Base-by-base conservation (phyloP, 78 protist species). In the Pigoraptor vietnamica region DNA sequence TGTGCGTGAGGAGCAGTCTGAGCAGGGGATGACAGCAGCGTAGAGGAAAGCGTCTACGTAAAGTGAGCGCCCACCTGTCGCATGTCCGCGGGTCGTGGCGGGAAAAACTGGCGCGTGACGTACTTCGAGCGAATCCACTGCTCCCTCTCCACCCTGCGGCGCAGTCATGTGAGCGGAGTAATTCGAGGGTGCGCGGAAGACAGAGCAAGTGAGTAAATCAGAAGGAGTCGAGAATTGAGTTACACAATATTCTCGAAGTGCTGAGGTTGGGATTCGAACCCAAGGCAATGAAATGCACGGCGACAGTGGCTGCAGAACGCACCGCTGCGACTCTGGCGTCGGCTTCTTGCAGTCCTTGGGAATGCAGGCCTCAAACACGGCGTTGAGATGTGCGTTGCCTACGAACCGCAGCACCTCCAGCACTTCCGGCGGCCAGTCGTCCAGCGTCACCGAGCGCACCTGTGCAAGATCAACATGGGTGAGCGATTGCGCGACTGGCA, bases 381-480 rank as follows among this genome's bases (percentile, higher is more conserved):
- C 32, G 84, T 79, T 79, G 32, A 25, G 32, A 79, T 25, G 23
- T 2, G 84, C 32, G n/a, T 79, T 79, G 84, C 84, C 84, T 2
- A 79, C 32, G n/a, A 25, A 14, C n/a, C 34, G 21, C 84, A 79
- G 21, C 9, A 79, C 84, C 87, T 33, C 48, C 34, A 92, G 39
- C 40, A 55, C 29, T 6, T 89, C 79, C 84, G 92, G 91, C 35
- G 67, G 34, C 98, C 97, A 95, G 32, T 79, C 84, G 84, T 79
- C 84, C 34, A 79, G 84, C 32, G 84, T 79, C 35, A 79, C 34
- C 84, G 84, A 79, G 84, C 84, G 84, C 6, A 79, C 84, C 34
- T 25, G 84, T n/a, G n/a, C n/a, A n/a, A n/a, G n/a, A n/a, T n/a
- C n/a, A n/a, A n/a, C n/a, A n/a, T n/a, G n/a, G n/a, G n/a, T n/a